A percentile compares a stretch with the other conserved stretches of the same genome.
phyloP scores from a whole-genome alignment of 2,329 filamentous ascomycete species.

The Mycosphaerella sp. region DNA sequence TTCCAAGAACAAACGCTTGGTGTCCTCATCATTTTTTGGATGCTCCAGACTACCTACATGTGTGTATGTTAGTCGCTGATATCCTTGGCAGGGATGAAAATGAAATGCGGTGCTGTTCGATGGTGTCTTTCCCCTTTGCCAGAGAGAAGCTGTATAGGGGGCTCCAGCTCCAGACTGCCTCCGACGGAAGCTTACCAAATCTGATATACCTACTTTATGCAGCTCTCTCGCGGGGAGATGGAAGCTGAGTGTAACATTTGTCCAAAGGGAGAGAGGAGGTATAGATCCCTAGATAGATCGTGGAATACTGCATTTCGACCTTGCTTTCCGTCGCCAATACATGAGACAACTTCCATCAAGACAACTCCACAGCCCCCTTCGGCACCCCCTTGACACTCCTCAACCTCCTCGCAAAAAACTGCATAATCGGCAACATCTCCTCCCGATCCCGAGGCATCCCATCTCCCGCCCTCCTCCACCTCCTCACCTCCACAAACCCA shows the following conservation, averaged over 20 bases:
- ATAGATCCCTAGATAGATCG: no score
- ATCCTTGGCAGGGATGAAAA: not conserved
- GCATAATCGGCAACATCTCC: slow-evolving; percentile 87
- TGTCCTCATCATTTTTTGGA: no score
- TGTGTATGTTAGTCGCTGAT: not conserved
- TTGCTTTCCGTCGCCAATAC: no score
- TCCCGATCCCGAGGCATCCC: slow-evolving; percentile 76
- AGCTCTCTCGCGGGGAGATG: not conserved
- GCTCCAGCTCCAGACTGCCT: not conserved
- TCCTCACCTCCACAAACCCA: slow-evolving; percentile 56
- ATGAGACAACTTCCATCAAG: slow-evolving; percentile 8
- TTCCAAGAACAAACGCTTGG: no score
- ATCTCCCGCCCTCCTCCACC: slow-evolving; percentile 65
- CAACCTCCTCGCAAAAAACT: slow-evolving; percentile 65
- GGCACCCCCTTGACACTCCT: slow-evolving; percentile 49
- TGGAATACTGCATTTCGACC: no score
- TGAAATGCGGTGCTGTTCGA: not conserved
- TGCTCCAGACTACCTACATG: no score
- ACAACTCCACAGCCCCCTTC: slow-evolving; percentile 47
- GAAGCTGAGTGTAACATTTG: not conserved
- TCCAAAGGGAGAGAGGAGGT: not conserved
- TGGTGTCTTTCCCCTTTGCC: not conserved
- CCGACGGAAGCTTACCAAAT: not conserved
- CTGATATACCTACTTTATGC: not conserved
- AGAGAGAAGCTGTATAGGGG: not conserved